Conservation (phyloP, 345 rosid species). For the Garcia nutans region DNA sequence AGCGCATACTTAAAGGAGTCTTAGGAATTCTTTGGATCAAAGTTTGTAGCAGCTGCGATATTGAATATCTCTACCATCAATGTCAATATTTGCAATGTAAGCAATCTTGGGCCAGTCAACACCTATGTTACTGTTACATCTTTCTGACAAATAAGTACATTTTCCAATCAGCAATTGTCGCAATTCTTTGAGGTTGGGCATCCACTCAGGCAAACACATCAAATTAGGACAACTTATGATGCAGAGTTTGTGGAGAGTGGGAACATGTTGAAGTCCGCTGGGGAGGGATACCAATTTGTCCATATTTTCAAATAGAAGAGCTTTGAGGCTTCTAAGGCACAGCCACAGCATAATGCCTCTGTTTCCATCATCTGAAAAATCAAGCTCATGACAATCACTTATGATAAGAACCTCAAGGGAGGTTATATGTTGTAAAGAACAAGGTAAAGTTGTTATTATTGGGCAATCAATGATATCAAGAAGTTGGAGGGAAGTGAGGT, state of each 20-base stretch:
- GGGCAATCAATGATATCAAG: not conserved
- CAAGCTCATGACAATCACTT: not conserved
- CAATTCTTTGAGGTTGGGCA: slow-evolving; percentile 12
- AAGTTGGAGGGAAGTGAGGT: slow-evolving; percentile 10
- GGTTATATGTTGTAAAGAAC: not conserved
- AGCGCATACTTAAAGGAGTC: no score
- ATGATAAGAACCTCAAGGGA: not conserved
- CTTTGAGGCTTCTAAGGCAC: slow-evolving; percentile 2
- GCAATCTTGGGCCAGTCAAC: no score
- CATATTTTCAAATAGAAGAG: not conserved
- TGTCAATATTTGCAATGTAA: no score
- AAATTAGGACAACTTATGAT: slow-evolving; percentile 6
- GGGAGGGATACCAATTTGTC: slow-evolving; percentile 12
- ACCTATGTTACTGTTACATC: not conserved
- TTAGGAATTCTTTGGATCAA: no score
- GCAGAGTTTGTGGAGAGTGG: not conserved
- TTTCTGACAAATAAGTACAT: not conserved
- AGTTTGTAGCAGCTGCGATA: no score
- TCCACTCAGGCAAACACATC: slow-evolving; percentile 13
- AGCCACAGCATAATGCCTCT: not conserved
- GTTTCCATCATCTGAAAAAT: not conserved
- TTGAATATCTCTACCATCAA: no score
- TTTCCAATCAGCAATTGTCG: not conserved
- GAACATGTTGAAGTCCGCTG: not conserved
- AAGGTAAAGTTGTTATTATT: not conserved